A percentile compares a stretch with the other conserved stretches of the same genome.
Conservation (phyloP, 2,329 filamentous ascomycete species). For the Nakataea oryzae region DNA sequence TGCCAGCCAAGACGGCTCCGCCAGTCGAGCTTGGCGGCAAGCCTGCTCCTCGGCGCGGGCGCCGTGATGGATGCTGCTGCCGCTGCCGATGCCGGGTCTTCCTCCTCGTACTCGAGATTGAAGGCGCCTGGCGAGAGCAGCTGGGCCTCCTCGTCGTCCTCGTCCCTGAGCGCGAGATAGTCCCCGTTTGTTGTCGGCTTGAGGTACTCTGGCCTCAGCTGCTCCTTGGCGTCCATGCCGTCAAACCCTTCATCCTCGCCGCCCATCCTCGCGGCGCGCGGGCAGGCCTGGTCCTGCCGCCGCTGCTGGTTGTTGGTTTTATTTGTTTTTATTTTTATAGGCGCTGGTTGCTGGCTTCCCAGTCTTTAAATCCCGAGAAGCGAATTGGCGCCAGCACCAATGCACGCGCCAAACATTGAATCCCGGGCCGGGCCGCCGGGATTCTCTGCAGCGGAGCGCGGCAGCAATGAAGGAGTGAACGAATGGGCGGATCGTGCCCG, state of each 20-base stretch:
- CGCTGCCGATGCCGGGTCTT: not conserved
- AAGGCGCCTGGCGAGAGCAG: conserved; percentile 5
- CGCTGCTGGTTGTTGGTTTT: too few relatives aligned
- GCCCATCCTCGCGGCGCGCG: not conserved
- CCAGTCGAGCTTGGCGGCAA: not conserved
- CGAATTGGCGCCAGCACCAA: not conserved
- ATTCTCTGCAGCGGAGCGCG: not conserved
- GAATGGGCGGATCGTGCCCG: too few relatives aligned
- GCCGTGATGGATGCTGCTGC: not conserved
- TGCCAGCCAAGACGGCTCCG: not conserved
- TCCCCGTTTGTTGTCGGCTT: conserved; percentile 3
- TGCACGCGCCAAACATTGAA: not conserved
- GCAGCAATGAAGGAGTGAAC: not conserved
- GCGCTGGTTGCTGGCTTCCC: not conserved
- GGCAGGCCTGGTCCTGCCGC: too few relatives aligned
- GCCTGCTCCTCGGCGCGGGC: not conserved
- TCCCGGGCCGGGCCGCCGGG: not conserved
- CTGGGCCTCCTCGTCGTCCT: conserved; percentile 11
- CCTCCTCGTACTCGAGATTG: conserved; percentile 7
- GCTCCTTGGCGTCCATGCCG: not conserved
- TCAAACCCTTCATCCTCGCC: not conserved
- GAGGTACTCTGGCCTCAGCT: not conserved
- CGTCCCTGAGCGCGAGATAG: not conserved
- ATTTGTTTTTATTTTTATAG: too few relatives aligned
- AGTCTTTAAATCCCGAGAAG: not conserved